phyloP scores from a whole-genome alignment of 2,329 filamentous ascomycete species.

The Penicillium hesseltinei region DNA sequence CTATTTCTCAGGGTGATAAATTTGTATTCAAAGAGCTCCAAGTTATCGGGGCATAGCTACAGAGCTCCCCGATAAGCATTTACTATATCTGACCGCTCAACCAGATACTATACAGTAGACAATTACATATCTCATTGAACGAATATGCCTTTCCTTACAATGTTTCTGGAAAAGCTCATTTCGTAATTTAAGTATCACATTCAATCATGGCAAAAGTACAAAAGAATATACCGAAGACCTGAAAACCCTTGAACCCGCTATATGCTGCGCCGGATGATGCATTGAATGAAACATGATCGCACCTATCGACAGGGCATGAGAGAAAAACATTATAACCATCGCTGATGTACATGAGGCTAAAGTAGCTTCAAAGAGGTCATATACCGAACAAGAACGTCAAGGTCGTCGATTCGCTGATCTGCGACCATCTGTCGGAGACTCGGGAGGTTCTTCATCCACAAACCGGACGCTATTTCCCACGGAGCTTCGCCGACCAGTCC shows the following conservation, averaged over 20 bases:
- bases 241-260: slow-evolving; percentile 16
- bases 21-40: neutral
- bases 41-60: neutral
- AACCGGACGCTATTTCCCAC: slow-evolving; percentile 42
- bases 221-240: slow-evolving; percentile 16
- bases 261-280: slow-evolving; percentile 28
- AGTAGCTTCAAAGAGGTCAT: slow-evolving; percentile 8
- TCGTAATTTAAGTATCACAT: slow-evolving; percentile 14
- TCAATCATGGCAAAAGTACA: slow-evolving; percentile 24
- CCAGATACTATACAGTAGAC: neutral
- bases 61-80: slow-evolving; percentile 4
- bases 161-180: neutral
- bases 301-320: slow-evolving; percentile 12
- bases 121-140: neutral
- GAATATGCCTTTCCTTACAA: neutral
- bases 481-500: slow-evolving; percentile 28
- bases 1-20: neutral
- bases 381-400: slow-evolving; percentile 18
- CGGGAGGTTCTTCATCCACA: slow-evolving; percentile 39
- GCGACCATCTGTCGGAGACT: slow-evolving; percentile 42
- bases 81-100: neutral
- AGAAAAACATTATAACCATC: slow-evolving; percentile 17
- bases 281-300: slow-evolving; percentile 16
- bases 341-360: slow-evolving; percentile 18
- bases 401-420: slow-evolving; percentile 36